phyloP scores from a whole-genome alignment of 148 eudicot genomes.

The Heliosperma pusillum region DNA sequence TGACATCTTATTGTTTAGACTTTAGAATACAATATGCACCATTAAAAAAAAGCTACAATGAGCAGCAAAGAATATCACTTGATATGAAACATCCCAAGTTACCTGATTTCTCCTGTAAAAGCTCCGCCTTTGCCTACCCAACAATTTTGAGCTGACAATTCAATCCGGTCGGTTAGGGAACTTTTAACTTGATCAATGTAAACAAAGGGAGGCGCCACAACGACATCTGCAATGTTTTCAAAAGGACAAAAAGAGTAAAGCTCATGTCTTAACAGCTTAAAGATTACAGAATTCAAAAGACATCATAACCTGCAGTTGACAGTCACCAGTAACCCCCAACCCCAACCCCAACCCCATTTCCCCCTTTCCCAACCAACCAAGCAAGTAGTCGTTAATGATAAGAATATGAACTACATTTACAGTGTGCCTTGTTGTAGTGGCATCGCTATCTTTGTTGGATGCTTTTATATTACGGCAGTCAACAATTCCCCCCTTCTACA shows the following conservation, averaged over 20 bases:
- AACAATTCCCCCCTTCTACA: background rate
- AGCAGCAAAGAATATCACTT: background rate
- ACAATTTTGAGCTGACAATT: conserved; percentile 90
- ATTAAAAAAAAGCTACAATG: no score
- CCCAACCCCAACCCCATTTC: no score
- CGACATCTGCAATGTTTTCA: conserved; percentile 63
- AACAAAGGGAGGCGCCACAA: conserved; percentile 87
- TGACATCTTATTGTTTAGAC: background rate
- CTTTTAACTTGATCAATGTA: conserved; percentile 88
- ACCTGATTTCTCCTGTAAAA: conserved; percentile 99
- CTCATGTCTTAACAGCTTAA: background rate
- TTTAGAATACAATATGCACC: no score
- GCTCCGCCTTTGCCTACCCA: conserved; percentile 98
- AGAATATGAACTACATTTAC: background rate
- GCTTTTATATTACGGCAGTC: background rate
- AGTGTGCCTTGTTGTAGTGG: background rate
- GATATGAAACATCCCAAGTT: background rate
- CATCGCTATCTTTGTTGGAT: background rate
- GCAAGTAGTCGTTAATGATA: background rate
- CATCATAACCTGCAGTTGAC: background rate
- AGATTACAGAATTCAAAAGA: background rate
- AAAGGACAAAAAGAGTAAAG: background rate
- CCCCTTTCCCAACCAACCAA: no score
- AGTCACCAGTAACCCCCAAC: background rate
- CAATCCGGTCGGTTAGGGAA: conserved; percentile 67